These are phyloP conservation scores for Saturnispora hagleri DNA, from an alignment of 805 yeast species.

Conservation along the genomic window DNA sequence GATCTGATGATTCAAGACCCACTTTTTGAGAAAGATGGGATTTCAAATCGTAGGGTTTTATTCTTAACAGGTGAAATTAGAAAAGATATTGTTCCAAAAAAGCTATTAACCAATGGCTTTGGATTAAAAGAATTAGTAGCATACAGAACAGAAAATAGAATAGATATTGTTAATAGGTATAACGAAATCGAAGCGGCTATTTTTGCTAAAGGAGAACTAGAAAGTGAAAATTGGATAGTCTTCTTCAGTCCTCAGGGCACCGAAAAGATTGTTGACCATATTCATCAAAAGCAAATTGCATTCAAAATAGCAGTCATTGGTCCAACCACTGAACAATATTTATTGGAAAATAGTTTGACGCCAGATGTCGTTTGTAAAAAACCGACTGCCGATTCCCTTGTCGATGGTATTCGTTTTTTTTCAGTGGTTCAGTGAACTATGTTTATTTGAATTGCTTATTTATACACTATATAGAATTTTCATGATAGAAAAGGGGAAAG, in stretches of 20 bases:
- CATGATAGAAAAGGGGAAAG: background rate
- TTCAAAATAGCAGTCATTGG: conserved; percentile 75
- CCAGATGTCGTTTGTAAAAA: conserved; percentile 59
- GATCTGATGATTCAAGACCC: conserved; percentile 43
- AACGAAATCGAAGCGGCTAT: background rate
- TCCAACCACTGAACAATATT: conserved; percentile 74
- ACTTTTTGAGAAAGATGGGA: conserved; percentile 12
- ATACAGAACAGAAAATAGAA: conserved; percentile 53
- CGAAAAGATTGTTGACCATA: conserved; percentile 42
- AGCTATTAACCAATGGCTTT: conserved; percentile 35
- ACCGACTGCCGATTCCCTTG: conserved; percentile 61
- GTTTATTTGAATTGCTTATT: background rate
- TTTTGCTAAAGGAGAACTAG: conserved; percentile 23
- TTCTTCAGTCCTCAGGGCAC: conserved; percentile 93
- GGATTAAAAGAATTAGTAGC: conserved; percentile 51
- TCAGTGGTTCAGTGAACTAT: background rate
- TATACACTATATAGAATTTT: background rate
- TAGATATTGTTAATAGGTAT: conserved; percentile 32
- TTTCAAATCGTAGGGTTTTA: conserved; percentile 32
- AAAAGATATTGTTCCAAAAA: conserved; percentile 70
- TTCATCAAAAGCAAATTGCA: conserved; percentile 9
- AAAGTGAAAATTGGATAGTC: conserved; percentile 56
- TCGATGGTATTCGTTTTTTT: conserved; percentile 28
- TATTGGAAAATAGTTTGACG: conserved; percentile 39
- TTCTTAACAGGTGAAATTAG: conserved; percentile 84